Evolutionary conservation across 352 stramenopile species (phyloP), one percentile per base, ranked within the genome.

Genomic region (Phytophthora fragariaefolia): DNA sequence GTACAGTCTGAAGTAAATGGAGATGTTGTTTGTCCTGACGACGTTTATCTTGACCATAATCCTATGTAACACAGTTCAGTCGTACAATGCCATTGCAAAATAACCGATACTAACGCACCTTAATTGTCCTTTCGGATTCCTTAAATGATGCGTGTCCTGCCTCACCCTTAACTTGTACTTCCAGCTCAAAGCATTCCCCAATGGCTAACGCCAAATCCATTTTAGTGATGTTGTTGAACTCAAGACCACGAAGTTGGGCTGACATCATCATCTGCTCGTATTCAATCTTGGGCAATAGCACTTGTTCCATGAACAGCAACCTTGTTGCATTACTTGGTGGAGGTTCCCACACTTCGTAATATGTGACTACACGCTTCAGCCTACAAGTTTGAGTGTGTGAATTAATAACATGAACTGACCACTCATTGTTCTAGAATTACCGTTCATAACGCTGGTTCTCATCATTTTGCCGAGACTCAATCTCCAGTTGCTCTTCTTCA

Each of bases 261-360:
- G 92, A 95, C 23, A 75, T 49, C 12, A 92, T 66, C 30, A 98
- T 79, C 8, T 74, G 59, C 18, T 96, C 83, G 62, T 89, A 94
- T 18, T 83, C 66, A 34, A 98, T 52, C 27, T 83, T 79, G 1
- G 92, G 79, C 27, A 97, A 22, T 7, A 97, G 60, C 20, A 97
- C 80, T 63, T 97, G 89, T 30, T 96, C 78, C 73, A 97, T 92
- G 58, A 95, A 97, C 27, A 90, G 52, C 10, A 92, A 26, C 2
- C 87, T 67, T 4, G 87, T 90, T 7, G 83, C 72, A 28, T 89
- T 85, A 48, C 89, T 97, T 20, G 93, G 92, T 9, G 92, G 92
- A 15, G 74, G 77, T 45, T 97, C 87, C 89, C 91, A 98, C 22
- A 85, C 66, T 23, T 92, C 82, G 55, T 89, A 98, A 73, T 98